Percentiles rank a stretch among this genome's conserved stretches.
These are phyloP conservation scores for Beauveria sp. DNA, from an alignment of 2,329 filamentous ascomycete genomes.

Conservation along the genomic window DNA sequence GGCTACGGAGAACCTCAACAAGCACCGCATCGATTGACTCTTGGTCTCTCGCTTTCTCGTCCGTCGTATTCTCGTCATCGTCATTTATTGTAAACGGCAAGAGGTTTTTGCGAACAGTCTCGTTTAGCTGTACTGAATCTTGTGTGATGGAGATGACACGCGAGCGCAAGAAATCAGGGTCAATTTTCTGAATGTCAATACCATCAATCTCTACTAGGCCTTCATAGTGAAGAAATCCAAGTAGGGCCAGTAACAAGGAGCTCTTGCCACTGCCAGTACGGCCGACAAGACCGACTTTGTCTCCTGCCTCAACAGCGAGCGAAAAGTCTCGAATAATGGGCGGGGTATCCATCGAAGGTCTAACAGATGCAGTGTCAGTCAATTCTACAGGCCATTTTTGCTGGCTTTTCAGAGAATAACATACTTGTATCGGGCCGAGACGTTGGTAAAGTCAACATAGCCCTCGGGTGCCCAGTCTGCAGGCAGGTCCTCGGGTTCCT, in stretches of 20 bases:
- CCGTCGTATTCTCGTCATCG: neutral
- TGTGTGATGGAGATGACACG: slow-evolving; percentile 36
- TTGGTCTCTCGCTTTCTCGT: neutral
- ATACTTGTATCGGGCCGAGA: neutral
- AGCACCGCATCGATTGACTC: neutral
- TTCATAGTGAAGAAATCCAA: neutral
- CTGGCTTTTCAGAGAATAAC: neutral
- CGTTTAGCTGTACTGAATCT: slow-evolving; percentile 35
- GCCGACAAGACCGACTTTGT: neutral
- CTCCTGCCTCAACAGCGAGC: neutral
- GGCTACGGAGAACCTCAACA: neutral
- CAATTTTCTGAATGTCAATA: slow-evolving; percentile 29
- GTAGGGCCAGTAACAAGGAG: neutral
- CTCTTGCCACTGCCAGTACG: slow-evolving; percentile 2
- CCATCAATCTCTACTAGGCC: slow-evolving; percentile 33
- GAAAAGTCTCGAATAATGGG: neutral
- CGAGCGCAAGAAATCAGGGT: slow-evolving; percentile 31
- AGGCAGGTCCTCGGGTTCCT: neutral
- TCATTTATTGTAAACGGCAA: neutral
- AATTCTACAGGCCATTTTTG: no score
- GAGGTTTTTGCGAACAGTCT: slow-evolving; percentile 36
- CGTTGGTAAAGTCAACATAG: neutral
- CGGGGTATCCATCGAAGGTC: neutral
- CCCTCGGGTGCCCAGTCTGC: neutral
- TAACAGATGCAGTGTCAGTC: neutral